Conservation (phyloP, 1,284 basidiomycete species). For the Moniliophthora roreri region DNA sequence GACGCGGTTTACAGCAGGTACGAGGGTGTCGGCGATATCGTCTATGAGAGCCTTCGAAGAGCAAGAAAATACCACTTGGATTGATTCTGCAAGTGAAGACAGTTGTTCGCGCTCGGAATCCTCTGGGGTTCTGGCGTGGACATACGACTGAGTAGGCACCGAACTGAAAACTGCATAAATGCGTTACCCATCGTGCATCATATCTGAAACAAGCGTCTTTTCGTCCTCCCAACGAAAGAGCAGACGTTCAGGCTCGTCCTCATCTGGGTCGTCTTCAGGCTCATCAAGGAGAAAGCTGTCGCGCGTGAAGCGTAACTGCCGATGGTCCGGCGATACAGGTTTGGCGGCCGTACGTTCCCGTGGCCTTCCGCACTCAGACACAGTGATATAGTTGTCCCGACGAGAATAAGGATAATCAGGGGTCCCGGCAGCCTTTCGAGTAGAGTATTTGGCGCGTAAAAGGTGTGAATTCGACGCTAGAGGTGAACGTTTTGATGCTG, state of each 20-base stretch:
- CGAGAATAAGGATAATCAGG: background rate
- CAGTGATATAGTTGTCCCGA: background rate
- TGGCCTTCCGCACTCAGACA: background rate
- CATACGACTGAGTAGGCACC: background rate
- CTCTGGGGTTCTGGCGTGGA: slow-evolving; percentile 12
- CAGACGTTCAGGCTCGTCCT: slow-evolving; percentile 5
- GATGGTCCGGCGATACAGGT: slow-evolving; percentile 2
- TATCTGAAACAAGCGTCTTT: slow-evolving; percentile 18
- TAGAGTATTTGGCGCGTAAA: slow-evolving; percentile 1
- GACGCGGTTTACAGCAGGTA: slow-evolving; percentile 52
- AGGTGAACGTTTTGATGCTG: slow-evolving; percentile 15
- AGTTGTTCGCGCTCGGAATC: slow-evolving; percentile 33
- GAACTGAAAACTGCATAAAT: background rate
- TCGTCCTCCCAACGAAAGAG: slow-evolving; percentile 21
- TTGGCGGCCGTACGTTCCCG: background rate
- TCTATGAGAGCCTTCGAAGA: slow-evolving; percentile 42
- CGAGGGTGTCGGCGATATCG: slow-evolving; percentile 49
- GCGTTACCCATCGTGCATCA: slow-evolving; percentile 12
- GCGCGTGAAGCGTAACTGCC: slow-evolving; percentile 4
- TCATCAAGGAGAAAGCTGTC: slow-evolving; percentile 4
- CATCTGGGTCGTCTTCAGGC: slow-evolving; percentile 4
- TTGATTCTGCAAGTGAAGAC: slow-evolving; percentile 41
- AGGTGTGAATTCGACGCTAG: too few relatives aligned
- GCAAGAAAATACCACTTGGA: slow-evolving; percentile 47
- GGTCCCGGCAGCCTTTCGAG: background rate